Evolutionary conservation across 169 alveolate species (phyloP).

Genomic region (Condylostoma magnum): DNA sequence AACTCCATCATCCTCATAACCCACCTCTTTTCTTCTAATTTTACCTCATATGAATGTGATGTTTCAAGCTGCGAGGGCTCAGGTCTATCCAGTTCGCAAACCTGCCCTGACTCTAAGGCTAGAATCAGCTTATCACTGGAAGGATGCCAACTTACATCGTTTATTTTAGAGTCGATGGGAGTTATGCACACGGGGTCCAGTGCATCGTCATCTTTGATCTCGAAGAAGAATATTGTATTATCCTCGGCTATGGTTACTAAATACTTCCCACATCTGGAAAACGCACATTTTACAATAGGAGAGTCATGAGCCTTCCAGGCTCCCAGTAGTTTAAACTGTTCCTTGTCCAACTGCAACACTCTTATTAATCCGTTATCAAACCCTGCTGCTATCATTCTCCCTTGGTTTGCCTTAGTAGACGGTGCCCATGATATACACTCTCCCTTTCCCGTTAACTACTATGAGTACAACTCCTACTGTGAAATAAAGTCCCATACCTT

Average conservation of each 20-base stretch:
- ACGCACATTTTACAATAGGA: constrained; percentile 57
- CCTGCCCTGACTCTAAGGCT: constrained; percentile 50
- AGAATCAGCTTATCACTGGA: constrained; percentile 40
- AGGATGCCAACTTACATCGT: constrained; percentile 76
- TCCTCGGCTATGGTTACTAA: constrained; percentile 15
- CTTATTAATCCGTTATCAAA: constrained; percentile 66
- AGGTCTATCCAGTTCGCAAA: constrained; percentile 70
- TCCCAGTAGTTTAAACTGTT: constrained; percentile 42
- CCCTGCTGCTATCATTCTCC: constrained; percentile 66
- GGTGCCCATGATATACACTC: constrained; percentile 59
- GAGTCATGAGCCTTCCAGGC: constrained; percentile 75
- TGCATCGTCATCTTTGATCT: constrained; percentile 47
- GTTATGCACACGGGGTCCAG: constrained; percentile 68
- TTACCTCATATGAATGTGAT: constrained; percentile 67
- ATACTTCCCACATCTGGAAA: constrained; percentile 52
- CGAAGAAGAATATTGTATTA: constrained; percentile 67
- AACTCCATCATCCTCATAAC: constrained; percentile 70
- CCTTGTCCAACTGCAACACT: constrained; percentile 38
- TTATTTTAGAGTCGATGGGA: constrained; percentile 52
- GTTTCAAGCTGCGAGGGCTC: constrained; percentile 59
- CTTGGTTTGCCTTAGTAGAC: constrained; percentile 49
- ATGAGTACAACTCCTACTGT: constrained; percentile 51
- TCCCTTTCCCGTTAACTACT: constrained; percentile 52
- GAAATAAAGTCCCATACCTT: constrained; percentile 74
- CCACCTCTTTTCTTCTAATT: constrained; percentile 56